Base-by-base conservation (phyloP, 1,284 basidiomycete genomes). In the Ustilago tritici region DNA sequence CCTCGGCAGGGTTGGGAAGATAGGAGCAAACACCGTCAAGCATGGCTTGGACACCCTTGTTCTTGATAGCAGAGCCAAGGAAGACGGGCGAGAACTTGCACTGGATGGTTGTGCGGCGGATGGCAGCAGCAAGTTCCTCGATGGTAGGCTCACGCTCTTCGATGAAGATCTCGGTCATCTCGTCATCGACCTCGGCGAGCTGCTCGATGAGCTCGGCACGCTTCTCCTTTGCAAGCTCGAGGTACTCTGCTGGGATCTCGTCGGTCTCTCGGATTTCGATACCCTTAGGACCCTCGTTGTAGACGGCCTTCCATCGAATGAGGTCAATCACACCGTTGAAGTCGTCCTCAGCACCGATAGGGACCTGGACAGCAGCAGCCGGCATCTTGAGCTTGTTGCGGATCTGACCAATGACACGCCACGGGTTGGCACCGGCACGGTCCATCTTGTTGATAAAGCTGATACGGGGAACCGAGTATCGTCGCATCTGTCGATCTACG, bases 391-490 rank as follows among this genome's bases (percentile, higher is more conserved):
- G 91, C 88, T 99, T 99, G 14, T 90, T 89, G 70, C 95, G 90
- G 75, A 99, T 94, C 87, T 99, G 97, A 65, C 91, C 89, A 56
- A 99, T 92, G 59, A 99, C 95, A 65, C 95, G 90, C 93, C 93
- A 96, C 4, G 97, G 97, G 87, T 98, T 98, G 36, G 96, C 93
- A 62, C 97, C 97, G 67, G 95, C 95, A 79, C 95, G 91, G 86
- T 99, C 97, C 97, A 99, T 99, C 88, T 99, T 99, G 89, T 99
- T 99, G 86, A 99, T 92, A 86, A 99, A 99, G 0, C 95, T 96
- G 70, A 99, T 90, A 61, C 97, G 90, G 65, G 97, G 97, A 70
- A 99, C 95, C 92, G 86, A 77, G 79, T 99, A 99, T 49, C 97
- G 91, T 79, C 93, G 90, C 97, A 99, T 99, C 89, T 99, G 97